phyloP scores from a whole-genome alignment of 495 filamentous ascomycete species.

The Pseudomonodictys pantanalensis region DNA sequence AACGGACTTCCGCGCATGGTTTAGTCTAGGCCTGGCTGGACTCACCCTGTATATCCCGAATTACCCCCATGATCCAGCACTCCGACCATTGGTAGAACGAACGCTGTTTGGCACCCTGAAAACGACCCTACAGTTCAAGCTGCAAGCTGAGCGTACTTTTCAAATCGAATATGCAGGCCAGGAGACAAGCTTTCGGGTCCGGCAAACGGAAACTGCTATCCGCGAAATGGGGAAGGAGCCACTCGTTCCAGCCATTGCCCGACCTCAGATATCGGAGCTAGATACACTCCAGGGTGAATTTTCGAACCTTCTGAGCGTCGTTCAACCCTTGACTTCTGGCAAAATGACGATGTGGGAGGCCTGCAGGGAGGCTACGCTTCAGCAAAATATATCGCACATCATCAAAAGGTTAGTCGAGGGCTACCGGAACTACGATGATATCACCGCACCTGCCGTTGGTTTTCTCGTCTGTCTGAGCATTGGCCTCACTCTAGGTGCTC shows the following conservation, averaged over 20 bases:
- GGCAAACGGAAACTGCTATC: constrained; percentile 59
- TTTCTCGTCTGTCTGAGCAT: constrained; percentile 79
- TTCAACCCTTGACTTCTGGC: constrained; percentile 37
- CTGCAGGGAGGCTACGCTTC: constrained; percentile 41
- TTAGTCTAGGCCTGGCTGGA: constrained; percentile 24
- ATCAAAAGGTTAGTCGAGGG: constrained; percentile 60
- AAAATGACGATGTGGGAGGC: constrained; percentile 1
- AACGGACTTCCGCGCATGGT: constrained; percentile 52
- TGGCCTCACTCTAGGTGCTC: constrained; percentile 60
- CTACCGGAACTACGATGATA: constrained; percentile 78
- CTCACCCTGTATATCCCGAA: constrained; percentile 82
- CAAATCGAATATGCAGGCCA: constrained; percentile 68
- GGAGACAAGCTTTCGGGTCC: constrained; percentile 57
- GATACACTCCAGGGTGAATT: constrained; percentile 78
- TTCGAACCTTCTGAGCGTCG: constrained; percentile 65
- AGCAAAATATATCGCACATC: constrained; percentile 69
- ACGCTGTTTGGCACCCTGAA: constrained; percentile 60
- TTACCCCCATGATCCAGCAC: constrained; percentile 79
- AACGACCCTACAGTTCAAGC: constrained; percentile 52
- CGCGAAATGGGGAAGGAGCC: constrained; percentile 60
- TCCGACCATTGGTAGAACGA: constrained; percentile 68
- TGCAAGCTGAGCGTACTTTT: constrained; percentile 61
- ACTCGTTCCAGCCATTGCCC: constrained; percentile 62
- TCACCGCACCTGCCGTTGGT: constrained; percentile 72
- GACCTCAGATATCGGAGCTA: constrained; percentile 66